A percentile compares a stretch with the other conserved stretches of the same genome.
Evolutionary conservation across 768 basidiomycete species (phyloP).

Genomic region (Omphalotus guepiniiformis): DNA sequence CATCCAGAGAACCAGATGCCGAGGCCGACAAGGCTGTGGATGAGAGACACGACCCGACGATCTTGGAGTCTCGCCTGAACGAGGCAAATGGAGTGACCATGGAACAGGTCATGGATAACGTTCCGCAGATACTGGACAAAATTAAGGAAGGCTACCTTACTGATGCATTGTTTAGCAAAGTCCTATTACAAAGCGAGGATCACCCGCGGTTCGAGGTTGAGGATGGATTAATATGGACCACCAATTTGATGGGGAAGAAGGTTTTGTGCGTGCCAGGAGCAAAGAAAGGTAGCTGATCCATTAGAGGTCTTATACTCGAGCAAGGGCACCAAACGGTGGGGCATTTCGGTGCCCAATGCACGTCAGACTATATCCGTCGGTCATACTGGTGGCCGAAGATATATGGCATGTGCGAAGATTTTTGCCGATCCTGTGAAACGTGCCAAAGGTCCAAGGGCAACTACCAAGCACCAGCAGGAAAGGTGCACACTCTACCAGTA

Average conservation of each 20-base stretch:
- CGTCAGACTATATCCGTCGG: slow-evolving; percentile 2
- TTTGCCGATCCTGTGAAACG: slow-evolving; percentile 10
- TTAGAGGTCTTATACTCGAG: slow-evolving; percentile 12
- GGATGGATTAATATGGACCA: slow-evolving; percentile 8
- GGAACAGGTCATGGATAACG: neutral
- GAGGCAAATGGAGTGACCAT: neutral
- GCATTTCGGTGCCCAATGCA: slow-evolving; percentile 18
- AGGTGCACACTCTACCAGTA: slow-evolving; percentile 11
- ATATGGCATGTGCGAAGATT: neutral
- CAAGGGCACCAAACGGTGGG: slow-evolving; percentile 21
- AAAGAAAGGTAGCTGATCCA: neutral
- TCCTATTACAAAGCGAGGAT: slow-evolving; percentile 9
- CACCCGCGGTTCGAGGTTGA: neutral
- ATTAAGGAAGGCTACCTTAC: neutral
- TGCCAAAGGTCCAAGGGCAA: slow-evolving; percentile 9
- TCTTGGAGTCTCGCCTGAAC: neutral
- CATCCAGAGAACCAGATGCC: neutral
- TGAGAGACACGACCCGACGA: neutral
- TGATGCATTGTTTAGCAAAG: slow-evolving; percentile 5
- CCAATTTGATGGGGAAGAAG: neutral
- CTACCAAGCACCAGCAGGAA: slow-evolving; percentile 2
- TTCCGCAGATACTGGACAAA: neutral
- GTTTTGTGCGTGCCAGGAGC: slow-evolving; percentile 3
- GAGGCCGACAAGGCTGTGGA: no score
- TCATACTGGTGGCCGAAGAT: slow-evolving; percentile 14